Base-by-base conservation (phyloP, 2,329 filamentous ascomycete species). In the Emericellopsis cladophorae region DNA sequence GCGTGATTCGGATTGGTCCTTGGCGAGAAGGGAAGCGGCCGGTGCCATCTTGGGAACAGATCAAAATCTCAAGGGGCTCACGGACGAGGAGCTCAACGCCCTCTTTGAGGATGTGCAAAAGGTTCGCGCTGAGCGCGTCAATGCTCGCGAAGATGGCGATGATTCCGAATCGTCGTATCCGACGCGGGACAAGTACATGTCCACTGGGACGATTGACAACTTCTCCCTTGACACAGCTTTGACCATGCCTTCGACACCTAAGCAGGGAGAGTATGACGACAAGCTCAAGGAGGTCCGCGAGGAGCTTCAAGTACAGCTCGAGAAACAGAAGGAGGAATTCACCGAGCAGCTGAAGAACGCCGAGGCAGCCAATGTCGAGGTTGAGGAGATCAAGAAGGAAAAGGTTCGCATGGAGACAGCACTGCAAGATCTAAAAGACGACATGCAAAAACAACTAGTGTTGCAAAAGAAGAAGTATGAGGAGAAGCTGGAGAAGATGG, bases 41-140 rank as follows among this genome's bases (percentile, higher is more conserved):
- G 81, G 82, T 45, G 88, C 89, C 2, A 84, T 95, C 45, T 68
- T 96, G 16, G 92, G 92, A 6, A 78, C 84, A 2, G 90, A 95
- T 54, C 88, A 95, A 53, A 94, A 92, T 52, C 87, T 98, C 45
- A 79, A 84, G 9, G 85, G 84, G 46, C 67, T 98, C 40, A 92
- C 83, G 0, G 92, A 98, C 54, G 92, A 96, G 52, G 90, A 98
- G 56, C 72, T 98, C 22, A 93, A 96, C 60, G 79, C 83, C 5
- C 67, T 98, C 1, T 93, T 96, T 50, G 92, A 96, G 50, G 90
- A 96, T 53, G 81, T 98, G 24, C 90, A 95, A 58, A 79, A 81
- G 48, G 87, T 86, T 7, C 76, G 90, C 49, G 90, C 89, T 1
- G 77, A 81, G 51, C 73, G 78, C 45, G 86, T 87, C 41, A 74